Conservation (phyloP, 768 basidiomycete species). For the Lenzites betulinus region DNA sequence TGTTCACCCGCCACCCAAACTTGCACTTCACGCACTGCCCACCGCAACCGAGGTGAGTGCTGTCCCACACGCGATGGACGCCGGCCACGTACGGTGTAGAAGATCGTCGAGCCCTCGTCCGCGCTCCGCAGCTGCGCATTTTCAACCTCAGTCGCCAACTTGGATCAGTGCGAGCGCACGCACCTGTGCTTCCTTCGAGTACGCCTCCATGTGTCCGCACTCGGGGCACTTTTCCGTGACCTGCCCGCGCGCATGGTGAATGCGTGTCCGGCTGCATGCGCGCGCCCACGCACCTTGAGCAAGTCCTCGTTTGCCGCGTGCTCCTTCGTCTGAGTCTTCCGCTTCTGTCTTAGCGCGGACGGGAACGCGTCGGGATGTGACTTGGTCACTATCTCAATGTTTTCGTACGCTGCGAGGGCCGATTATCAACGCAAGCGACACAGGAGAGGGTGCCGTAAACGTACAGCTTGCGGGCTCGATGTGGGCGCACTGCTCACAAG, state of each 20-base stretch:
- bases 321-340: conserved; percentile 84
- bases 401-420: conserved; percentile 75
- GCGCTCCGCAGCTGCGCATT: conserved; percentile 73
- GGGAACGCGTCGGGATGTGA: conserved; percentile 97
- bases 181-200: conserved; percentile 88
- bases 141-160: not conserved
- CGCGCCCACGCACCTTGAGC: conserved; percentile 49
- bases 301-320: conserved; percentile 70
- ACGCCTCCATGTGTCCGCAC: conserved; percentile 84
- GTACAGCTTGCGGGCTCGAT: conserved; percentile 87
- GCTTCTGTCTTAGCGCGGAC: conserved; percentile 79
- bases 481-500: conserved; percentile 87
- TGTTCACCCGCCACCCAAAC: conserved; percentile 83
- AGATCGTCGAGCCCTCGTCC: conserved; percentile 92
- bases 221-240: conserved; percentile 87
- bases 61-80: not conserved
- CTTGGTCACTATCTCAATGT: conserved; percentile 83
- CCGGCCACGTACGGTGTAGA: conserved; percentile 76
- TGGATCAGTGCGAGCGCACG: not conserved
- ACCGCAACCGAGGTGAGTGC: conserved; percentile 18
- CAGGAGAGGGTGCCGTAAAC: conserved; percentile 33
- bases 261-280: too few relatives aligned
- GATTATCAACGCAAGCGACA: not conserved
- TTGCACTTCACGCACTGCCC: conserved; percentile 72
- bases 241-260: conserved; percentile 39